A percentile compares a stretch with the other conserved stretches of the same genome.
Evolutionary conservation across 176 grass and related monocot genomes (phyloP).

Genomic region (Bonia amplexicaulis): DNA sequence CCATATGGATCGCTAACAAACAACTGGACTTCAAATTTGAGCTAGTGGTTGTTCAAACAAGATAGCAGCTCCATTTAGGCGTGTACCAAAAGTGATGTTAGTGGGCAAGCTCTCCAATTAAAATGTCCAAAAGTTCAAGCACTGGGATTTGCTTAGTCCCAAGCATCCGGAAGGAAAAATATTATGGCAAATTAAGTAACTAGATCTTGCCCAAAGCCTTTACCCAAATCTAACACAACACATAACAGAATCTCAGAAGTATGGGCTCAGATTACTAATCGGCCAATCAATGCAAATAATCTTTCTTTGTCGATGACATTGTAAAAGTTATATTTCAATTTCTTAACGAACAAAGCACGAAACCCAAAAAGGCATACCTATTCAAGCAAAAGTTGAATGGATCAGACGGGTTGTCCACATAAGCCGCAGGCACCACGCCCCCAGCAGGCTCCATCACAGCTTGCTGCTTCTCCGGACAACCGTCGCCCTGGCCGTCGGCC

Average conservation of each 20-base stretch:
- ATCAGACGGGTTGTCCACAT: slow-evolving; percentile 36
- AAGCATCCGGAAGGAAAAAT: slow-evolving; percentile 12
- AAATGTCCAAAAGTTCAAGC: not conserved
- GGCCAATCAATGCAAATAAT: slow-evolving; percentile 2
- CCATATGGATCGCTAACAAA: not conserved
- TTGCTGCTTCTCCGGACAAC: slow-evolving; percentile 50
- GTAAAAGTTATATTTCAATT: not conserved
- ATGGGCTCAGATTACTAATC: not conserved
- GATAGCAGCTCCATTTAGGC: not conserved
- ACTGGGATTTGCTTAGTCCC: not conserved
- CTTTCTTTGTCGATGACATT: not conserved
- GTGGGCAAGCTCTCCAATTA: not conserved
- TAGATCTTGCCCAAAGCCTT: not conserved
- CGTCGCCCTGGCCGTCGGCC: slow-evolving; percentile 20
- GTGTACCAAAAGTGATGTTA: not conserved
- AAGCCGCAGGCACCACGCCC: slow-evolving; percentile 26
- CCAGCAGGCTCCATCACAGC: slow-evolving; percentile 14
- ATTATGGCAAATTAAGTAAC: not conserved
- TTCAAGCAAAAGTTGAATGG: slow-evolving; percentile 68
- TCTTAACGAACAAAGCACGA: not conserved
- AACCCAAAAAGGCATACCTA: slow-evolving; percentile 44
- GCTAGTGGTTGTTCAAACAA: not conserved
- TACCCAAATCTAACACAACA: slow-evolving; percentile 19
- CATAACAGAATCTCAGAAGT: slow-evolving; percentile 18
- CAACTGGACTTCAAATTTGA: not conserved